phyloP scores from a whole-genome alignment of 352 stramenopile genomes.

The Globisporangium cylindrosporum region DNA sequence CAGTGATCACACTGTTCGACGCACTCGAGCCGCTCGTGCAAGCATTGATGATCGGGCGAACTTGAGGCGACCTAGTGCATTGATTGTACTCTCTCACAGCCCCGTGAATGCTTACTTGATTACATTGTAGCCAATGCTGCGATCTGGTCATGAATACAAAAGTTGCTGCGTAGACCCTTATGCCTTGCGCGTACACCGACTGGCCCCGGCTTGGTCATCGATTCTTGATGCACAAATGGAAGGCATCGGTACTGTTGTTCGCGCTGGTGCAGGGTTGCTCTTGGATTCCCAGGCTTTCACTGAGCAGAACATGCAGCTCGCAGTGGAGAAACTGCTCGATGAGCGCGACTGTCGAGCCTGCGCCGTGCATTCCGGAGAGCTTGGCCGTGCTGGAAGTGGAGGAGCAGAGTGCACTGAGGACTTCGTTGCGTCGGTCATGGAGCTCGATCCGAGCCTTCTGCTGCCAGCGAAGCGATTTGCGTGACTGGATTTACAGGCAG shows the following conservation, averaged over 20 bases:
- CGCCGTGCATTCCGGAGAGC: constrained; percentile 45
- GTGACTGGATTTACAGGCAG: background rate
- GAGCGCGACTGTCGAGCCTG: constrained; percentile 32
- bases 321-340: constrained; percentile 38
- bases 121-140: background rate
- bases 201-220: background rate
- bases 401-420: constrained; percentile 51
- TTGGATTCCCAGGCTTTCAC: constrained; percentile 39
- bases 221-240: constrained; percentile 35
- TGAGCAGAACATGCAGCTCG: constrained; percentile 27
- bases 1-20: constrained; percentile 26
- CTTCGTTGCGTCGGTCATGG: constrained; percentile 47
- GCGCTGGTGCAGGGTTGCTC: constrained; percentile 44
- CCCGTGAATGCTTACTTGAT: background rate
- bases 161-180: background rate
- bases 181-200: background rate
- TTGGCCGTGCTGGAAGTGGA: constrained; percentile 51
- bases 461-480: constrained; percentile 34
- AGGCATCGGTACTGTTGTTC: constrained; percentile 54
- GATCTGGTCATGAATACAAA: background rate
- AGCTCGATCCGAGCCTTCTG: constrained; percentile 52
- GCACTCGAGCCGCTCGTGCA: constrained; percentile 27
- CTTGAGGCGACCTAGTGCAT: background rate
- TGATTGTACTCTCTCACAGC: background rate
- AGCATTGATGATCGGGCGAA: constrained; percentile 20